Conservation (phyloP, 352 stramenopile genomes). For the Sclerospora graminicola region DNA sequence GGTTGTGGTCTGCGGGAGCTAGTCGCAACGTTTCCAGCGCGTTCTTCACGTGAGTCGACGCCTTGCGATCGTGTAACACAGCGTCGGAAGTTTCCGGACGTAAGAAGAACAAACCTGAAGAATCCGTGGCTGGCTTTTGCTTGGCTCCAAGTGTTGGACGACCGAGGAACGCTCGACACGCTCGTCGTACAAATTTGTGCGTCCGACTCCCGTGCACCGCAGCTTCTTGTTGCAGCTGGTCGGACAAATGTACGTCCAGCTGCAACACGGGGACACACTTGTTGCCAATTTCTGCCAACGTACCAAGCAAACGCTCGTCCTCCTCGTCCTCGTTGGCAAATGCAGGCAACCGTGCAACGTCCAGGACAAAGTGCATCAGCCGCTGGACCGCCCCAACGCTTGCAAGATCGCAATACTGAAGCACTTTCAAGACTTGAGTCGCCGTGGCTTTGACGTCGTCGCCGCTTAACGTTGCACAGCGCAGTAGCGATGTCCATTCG, state of each 20-base stretch:
- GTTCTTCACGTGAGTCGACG: background rate
- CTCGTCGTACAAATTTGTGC: slow-evolving; percentile 6
- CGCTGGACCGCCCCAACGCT: slow-evolving; percentile 25
- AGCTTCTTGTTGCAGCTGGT: slow-evolving; percentile 12
- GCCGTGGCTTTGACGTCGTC: slow-evolving; percentile 3
- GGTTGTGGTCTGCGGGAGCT: slow-evolving; percentile 7
- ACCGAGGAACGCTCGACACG: slow-evolving; percentile 9
- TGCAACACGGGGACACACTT: slow-evolving; percentile 25
- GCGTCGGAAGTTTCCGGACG: background rate
- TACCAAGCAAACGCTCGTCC: slow-evolving; percentile 9
- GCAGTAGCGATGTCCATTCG: slow-evolving; percentile 22
- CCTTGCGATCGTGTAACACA: background rate
- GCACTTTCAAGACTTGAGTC: slow-evolving; percentile 12
- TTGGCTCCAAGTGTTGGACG: background rate
- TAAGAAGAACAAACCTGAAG: slow-evolving; percentile 14
- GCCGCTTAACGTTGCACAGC: slow-evolving; percentile 1
- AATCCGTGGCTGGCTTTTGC: background rate
- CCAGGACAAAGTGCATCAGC: slow-evolving; percentile 22
- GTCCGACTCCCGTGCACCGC: no score
- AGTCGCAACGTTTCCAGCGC: slow-evolving; percentile 9
- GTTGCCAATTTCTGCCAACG: slow-evolving; percentile 12
- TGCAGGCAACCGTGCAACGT: slow-evolving; percentile 4
- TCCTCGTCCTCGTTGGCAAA: slow-evolving; percentile 5
- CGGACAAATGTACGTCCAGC: slow-evolving; percentile 19
- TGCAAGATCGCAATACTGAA: slow-evolving; percentile 23